Conservation (phyloP, 1,139 yeast species). For the Pichia sp. region DNA sequence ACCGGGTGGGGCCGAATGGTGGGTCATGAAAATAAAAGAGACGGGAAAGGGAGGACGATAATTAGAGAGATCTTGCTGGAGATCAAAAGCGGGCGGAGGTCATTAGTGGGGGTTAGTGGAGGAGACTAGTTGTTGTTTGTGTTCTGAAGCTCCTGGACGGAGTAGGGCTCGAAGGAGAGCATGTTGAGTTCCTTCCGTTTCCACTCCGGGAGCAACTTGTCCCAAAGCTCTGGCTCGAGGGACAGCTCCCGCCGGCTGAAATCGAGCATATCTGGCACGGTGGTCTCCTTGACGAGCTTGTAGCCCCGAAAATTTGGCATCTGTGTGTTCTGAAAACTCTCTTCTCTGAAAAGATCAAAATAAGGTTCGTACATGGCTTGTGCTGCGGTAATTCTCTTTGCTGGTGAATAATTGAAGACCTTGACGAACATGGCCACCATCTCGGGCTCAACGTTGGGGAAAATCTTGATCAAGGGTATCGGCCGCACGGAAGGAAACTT, state of each 20-base stretch:
- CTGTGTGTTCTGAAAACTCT: constrained; percentile 34
- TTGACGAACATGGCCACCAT: constrained; percentile 59
- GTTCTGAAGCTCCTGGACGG: constrained; percentile 29
- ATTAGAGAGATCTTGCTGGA: not conserved
- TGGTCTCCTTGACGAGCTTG: constrained; percentile 21
- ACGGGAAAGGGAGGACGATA: not conserved
- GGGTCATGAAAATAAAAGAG: not conserved
- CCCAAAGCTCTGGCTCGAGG: constrained; percentile 25
- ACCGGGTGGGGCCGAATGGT: not conserved
- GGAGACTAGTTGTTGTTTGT: constrained; percentile 15
- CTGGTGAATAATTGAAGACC: constrained; percentile 74
- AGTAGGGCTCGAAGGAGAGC: constrained; percentile 25
- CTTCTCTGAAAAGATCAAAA: constrained; percentile 69
- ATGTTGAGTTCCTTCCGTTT: constrained; percentile 24
- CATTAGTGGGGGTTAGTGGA: not conserved
- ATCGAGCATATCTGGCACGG: constrained; percentile 30
- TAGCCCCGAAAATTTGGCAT: constrained; percentile 31
- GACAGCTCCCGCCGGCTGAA: constrained; percentile 31
- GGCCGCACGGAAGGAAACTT: constrained; percentile 95
- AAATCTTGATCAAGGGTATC: constrained; percentile 81
- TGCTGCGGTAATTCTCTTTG: constrained; percentile 62
- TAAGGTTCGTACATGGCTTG: constrained; percentile 67
- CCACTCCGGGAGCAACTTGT: constrained; percentile 31
- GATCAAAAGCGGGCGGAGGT: not conserved
- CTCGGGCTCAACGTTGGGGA: constrained; percentile 60